phyloP scores from a whole-genome alignment of 2,329 filamentous ascomycete species.

The Botrytis fabae region DNA sequence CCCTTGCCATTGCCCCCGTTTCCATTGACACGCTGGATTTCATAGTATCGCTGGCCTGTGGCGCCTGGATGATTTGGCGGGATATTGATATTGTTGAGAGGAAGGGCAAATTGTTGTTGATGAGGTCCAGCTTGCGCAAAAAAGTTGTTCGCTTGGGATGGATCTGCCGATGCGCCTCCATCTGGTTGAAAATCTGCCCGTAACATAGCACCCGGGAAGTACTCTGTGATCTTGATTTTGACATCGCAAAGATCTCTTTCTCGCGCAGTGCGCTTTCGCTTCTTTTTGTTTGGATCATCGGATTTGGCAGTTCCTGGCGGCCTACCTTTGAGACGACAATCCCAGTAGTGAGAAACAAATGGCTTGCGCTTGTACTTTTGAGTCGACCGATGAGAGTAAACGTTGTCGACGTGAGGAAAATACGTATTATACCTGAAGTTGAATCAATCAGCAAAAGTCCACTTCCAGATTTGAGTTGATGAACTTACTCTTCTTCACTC shows the following conservation, averaged over 20 bases:
- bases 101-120: conserved; percentile 45
- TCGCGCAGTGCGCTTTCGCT: conserved; percentile 72
- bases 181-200: conserved; percentile 40
- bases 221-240: conserved; percentile 84
- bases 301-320: conserved; percentile 78
- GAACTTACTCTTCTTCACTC: conserved; percentile 68
- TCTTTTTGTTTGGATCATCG: conserved; percentile 78
- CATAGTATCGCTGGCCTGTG: conserved; percentile 62
- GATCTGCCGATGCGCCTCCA: conserved; percentile 31
- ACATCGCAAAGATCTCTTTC: conserved; percentile 81
- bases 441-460: conserved; percentile 24
- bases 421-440: conserved; percentile 69
- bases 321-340: conserved; percentile 77
- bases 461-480: conserved; percentile 2
- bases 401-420: conserved; percentile 80
- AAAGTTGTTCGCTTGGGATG: conserved; percentile 36
- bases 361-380: conserved; percentile 79
- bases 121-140: conserved; percentile 35
- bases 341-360: conserved; percentile 84
- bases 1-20: conserved; percentile 72
- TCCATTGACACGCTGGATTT: conserved; percentile 75
- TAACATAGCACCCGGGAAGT: conserved; percentile 57
- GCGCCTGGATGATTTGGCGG: conserved; percentile 49
- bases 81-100: conserved; percentile 45
- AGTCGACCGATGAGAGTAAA: conserved; percentile 81